Conservation (phyloP, 2,329 filamentous ascomycete genomes). For the Thelonectria blattea region DNA sequence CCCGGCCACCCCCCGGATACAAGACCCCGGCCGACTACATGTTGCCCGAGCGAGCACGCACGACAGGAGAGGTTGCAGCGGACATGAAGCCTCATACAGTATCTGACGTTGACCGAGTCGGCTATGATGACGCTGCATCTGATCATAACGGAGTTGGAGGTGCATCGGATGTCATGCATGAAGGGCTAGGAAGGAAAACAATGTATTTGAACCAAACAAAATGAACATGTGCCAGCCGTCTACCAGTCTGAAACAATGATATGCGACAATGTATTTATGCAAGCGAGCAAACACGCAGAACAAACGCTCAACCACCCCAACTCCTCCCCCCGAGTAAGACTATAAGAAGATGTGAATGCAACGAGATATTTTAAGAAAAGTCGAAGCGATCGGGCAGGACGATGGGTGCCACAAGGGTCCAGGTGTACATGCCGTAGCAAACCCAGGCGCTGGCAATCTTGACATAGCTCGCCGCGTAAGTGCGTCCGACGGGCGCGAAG, state of each 20-base stretch:
- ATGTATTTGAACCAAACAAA: background rate
- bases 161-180: background rate
- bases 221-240: background rate
- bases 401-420: conserved; percentile 89
- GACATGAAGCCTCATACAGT: background rate
- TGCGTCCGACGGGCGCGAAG: conserved; percentile 91
- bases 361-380: conserved; percentile 43
- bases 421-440: conserved; percentile 92
- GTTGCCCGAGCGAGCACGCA: background rate
- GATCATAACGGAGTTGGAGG: background rate
- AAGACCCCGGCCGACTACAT: background rate
- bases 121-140: background rate
- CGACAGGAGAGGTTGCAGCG: background rate
- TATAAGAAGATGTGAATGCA: conserved; percentile 5
- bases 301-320: conserved; percentile 22
- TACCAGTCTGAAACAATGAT: conserved; percentile 8
- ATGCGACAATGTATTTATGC: conserved; percentile 14
- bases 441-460: conserved; percentile 99
- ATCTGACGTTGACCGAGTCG: background rate
- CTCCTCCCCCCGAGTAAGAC: conserved; percentile 21
- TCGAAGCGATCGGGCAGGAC: conserved; percentile 88
- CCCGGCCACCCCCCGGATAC: too few species aligned
- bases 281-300: conserved; percentile 18
- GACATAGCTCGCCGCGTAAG: conserved; percentile 98
- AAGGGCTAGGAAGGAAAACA: background rate